phyloP scores from a whole-genome alignment of 176 grass and related monocot genomes.

The Calamus simplicifolius region DNA sequence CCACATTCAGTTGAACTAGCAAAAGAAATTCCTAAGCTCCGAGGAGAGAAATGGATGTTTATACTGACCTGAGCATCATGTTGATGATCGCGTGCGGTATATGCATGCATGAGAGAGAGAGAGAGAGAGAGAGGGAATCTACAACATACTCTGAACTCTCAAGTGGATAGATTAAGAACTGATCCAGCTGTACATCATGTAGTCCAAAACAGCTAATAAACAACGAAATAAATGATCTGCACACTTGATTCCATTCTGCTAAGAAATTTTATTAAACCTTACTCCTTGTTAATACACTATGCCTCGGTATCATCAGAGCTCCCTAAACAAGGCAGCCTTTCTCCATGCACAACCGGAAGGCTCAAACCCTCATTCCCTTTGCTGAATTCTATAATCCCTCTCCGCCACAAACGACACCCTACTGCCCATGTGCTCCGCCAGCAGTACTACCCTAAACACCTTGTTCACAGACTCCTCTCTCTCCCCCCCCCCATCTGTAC shows the following conservation, averaged over 20 bases:
- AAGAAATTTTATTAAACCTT: not conserved
- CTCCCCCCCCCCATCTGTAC: not conserved
- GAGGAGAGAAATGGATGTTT: too few species aligned
- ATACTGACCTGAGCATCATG: too few species aligned
- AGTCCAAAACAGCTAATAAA: not conserved
- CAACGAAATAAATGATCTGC: not conserved
- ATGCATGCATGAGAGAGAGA: not conserved
- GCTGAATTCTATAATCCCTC: too few species aligned
- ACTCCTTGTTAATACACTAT: not conserved
- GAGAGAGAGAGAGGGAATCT: slow-evolving; percentile 4
- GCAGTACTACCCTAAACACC: not conserved
- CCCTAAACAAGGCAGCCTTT: too few species aligned
- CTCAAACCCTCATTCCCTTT: too few species aligned
- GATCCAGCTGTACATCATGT: not conserved
- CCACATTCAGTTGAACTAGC: too few species aligned
- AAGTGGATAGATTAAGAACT: not conserved
- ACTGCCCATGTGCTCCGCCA: slow-evolving; percentile 1
- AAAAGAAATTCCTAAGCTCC: too few species aligned
- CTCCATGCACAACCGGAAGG: too few species aligned
- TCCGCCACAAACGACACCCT: too few species aligned
- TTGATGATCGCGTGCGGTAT: not conserved
- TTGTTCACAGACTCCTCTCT: not conserved
- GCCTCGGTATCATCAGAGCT: not conserved
- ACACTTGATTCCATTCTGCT: slow-evolving; percentile 5
- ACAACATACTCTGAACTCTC: not conserved